These are phyloP conservation scores for Plasmodium yoelii DNA, from an alignment of 169 alveolate genomes.

Conservation along the genomic window DNA sequence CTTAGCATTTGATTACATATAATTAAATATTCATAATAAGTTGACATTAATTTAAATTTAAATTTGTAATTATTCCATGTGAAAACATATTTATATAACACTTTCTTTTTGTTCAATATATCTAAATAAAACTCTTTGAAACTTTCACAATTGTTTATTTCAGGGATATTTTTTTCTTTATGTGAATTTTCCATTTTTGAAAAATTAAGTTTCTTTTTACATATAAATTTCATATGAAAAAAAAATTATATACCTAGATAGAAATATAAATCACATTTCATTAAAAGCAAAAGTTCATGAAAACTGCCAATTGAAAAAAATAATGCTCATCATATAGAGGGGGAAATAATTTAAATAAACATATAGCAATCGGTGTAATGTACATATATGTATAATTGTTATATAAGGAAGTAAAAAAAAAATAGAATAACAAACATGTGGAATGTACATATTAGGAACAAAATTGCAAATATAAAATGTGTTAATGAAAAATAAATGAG, in stretches of 20 bases:
- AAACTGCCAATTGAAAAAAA: neutral
- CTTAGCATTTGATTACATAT: conserved; percentile 44
- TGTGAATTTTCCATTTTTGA: too few species aligned
- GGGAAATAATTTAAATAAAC: too few species aligned
- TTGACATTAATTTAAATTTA: conserved; percentile 63
- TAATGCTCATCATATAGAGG: neutral
- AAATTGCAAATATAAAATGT: too few species aligned
- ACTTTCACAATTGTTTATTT: conserved; percentile 14
- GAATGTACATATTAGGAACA: too few species aligned
- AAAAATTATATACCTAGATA: neutral
- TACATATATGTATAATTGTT: neutral
- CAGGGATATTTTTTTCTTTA: conserved; percentile 19
- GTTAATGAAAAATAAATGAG: too few species aligned
- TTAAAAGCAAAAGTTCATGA: neutral
- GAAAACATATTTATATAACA: conserved; percentile 59
- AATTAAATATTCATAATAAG: conserved; percentile 71
- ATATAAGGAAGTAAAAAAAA: neutral
- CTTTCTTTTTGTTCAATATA: conserved; percentile 40
- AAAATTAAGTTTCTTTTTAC: conserved; percentile 18
- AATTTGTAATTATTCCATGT: conserved; percentile 54
- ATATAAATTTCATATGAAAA: neutral
- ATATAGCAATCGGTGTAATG: too few species aligned
- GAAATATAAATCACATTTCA: neutral
- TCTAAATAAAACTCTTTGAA: conserved; percentile 33
- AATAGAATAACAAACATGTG: neutral